Evolutionary conservation across 1,284 basidiomycete genomes (phyloP).

Genomic region (Cronartium quercuum): DNA sequence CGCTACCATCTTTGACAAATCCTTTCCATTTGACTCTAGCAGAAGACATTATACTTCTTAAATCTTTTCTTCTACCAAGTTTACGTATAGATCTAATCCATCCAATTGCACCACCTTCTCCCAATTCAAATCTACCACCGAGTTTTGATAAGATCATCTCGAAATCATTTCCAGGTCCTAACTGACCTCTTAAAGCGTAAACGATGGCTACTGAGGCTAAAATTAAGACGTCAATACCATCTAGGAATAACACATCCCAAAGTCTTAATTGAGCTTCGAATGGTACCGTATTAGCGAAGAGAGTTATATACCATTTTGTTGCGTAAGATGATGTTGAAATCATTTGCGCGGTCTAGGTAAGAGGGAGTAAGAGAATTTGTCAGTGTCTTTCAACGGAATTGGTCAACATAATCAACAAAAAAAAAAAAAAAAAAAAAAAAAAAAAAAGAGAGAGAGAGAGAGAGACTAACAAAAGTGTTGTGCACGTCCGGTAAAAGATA

Average conservation of each 20-base stretch:
- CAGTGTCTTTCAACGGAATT: neutral
- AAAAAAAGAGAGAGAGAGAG: neutral
- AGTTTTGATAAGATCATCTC: constrained; percentile 70
- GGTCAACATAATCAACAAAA: too few species aligned
- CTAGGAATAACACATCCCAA: constrained; percentile 88
- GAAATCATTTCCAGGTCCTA: constrained; percentile 65
- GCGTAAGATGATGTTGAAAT: constrained; percentile 90
- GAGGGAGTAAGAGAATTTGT: neutral
- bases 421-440: neutral
- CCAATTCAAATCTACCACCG: constrained; percentile 18
- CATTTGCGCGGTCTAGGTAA: constrained; percentile 61
- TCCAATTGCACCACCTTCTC: neutral
- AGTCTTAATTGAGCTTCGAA: constrained; percentile 88
- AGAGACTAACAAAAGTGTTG: constrained; percentile 60
- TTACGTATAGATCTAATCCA: constrained; percentile 29
- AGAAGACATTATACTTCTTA: neutral
- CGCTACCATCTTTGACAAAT: constrained; percentile 59
- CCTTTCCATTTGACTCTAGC: constrained; percentile 61
- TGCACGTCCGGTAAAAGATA: constrained; percentile 82
- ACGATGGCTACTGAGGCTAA: constrained; percentile 77
- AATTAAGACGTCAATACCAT: constrained; percentile 82
- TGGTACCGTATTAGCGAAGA: constrained; percentile 82
- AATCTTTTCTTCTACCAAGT: constrained; percentile 9
- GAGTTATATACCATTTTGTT: constrained; percentile 98
- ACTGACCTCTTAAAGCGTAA: constrained; percentile 74